Percentiles rank a stretch among this genome's conserved stretches.
These are phyloP conservation scores for Adansonia rubrostipa DNA, from an alignment of 441 rosid genomes.

Conservation along the genomic window DNA sequence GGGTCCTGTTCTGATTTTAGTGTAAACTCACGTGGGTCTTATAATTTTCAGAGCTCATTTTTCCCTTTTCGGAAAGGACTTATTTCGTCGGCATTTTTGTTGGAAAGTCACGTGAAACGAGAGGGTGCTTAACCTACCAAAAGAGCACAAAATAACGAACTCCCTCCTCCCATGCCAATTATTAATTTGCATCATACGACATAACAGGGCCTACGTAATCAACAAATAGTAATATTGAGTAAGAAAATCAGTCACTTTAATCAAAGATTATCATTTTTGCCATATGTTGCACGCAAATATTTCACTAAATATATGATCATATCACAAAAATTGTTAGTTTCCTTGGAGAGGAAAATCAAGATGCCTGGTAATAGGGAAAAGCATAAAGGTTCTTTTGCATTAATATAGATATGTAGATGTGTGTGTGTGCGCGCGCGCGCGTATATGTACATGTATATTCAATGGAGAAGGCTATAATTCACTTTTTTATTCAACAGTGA, in stretches of 20 bases:
- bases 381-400: neutral
- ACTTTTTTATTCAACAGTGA: neutral
- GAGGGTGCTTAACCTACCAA: constrained; percentile 14
- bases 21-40: neutral
- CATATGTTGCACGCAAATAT: neutral
- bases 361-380: neutral
- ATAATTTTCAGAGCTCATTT: neutral
- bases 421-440: too few relatives aligned
- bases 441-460: neutral
- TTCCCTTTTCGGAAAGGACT: neutral
- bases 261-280: neutral
- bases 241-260: neutral
- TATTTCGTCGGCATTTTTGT: neutral
- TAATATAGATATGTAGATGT: neutral
- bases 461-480: neutral
- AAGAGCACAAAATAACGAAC: neutral
- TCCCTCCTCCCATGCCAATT: neutral
- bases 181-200: neutral
- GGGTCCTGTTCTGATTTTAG: neutral
- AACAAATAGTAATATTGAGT: neutral
- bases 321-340: neutral
- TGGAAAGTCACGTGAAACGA: neutral
- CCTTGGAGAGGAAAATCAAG: neutral
- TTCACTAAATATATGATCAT: neutral
- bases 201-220: neutral